Base-by-base conservation (phyloP, 202 grass and related monocot species). In the Saccharum hybrid region DNA sequence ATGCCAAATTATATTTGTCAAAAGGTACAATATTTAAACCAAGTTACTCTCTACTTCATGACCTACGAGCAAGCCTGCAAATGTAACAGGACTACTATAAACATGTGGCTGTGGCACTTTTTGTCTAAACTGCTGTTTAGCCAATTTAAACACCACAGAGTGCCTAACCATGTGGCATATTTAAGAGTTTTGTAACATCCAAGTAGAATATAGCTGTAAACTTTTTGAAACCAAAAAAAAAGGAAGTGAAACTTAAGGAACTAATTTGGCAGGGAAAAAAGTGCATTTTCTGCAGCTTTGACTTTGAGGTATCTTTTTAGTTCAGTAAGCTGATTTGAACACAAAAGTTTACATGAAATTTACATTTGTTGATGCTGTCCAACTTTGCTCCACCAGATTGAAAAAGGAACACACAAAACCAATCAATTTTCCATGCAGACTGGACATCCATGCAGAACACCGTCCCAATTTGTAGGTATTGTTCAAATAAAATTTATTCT, bases 141-240 rank as follows among this genome's bases (percentile, higher is more conserved):
- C 21, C 59, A 26, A 11, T 28, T 61, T 4, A 61, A 61, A 61
- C 22, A 0, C 0, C 59, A 21, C 19, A 61, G 10, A 5, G 59
- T 61, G 59, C 22, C 10, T 41, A 8, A 75, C 72, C 52, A 15
- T 54, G 56, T 40, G 22, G 26, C 6, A 67, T 66, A 45, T 74
- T 77, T 77, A 5, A 26, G n/a, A 67, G 19, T 8, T 51, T 54
- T 71, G 48, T 14, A 18, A 37, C 23, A 52, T 40, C 15, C 66
- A 57, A n/a, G 9, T 56, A 78, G 13, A 83, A 26, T 49, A 48
- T 79, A 59, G 19, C 72, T 84, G 46, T 46, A 22, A n/a, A 36
- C 8, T 40, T 33, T 57, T 63, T n/a, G 23, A 30, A 59, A 23
- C 8, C 28, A 31, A 60, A 63, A 10, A 10, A 81, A 63, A 12